Percentiles rank a stretch among this genome's conserved stretches.
Conservation (phyloP, 2,329 filamentous ascomycete genomes). For the Epichloe glyceriae region DNA sequence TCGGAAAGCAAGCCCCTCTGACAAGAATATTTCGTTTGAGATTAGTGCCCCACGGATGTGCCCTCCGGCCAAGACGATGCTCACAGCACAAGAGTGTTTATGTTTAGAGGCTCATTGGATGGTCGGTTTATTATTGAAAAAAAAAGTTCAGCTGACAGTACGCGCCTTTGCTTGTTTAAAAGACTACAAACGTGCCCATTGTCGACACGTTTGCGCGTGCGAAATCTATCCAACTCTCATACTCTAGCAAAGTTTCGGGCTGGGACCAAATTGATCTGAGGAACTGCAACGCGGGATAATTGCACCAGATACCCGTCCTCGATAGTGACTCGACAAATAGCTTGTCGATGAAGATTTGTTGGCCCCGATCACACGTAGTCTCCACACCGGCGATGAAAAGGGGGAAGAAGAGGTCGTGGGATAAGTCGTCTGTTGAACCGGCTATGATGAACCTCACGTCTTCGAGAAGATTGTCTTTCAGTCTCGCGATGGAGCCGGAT, state of each 20-base stretch:
- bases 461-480: background rate
- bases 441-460: constrained; percentile 3
- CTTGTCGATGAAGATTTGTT: constrained; percentile 1
- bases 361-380: background rate
- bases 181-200: constrained; percentile 3
- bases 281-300: constrained; percentile 6
- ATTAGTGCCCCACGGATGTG: no score
- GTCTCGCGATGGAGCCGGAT: background rate
- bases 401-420: constrained; percentile 7
- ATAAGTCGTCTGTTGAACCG: constrained; percentile 3
- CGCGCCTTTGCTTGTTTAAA: background rate
- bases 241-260: background rate
- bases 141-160: no score
- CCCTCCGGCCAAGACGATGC: no score
- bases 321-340: constrained; percentile 3
- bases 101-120: no score
- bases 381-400: constrained; percentile 8
- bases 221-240: constrained; percentile 4
- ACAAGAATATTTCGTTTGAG: no score
- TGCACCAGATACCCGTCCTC: constrained; percentile 6
- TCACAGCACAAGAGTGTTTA: no score
- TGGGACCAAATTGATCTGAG: constrained; percentile 2
- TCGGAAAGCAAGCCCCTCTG: no score
- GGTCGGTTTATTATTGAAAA: no score
- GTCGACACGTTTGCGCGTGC: constrained; percentile 3